Evolutionary conservation across 2,329 filamentous ascomycete genomes (phyloP), one percentile per base, ranked within the genome.

Genomic region (Talaromyces sp.): DNA sequence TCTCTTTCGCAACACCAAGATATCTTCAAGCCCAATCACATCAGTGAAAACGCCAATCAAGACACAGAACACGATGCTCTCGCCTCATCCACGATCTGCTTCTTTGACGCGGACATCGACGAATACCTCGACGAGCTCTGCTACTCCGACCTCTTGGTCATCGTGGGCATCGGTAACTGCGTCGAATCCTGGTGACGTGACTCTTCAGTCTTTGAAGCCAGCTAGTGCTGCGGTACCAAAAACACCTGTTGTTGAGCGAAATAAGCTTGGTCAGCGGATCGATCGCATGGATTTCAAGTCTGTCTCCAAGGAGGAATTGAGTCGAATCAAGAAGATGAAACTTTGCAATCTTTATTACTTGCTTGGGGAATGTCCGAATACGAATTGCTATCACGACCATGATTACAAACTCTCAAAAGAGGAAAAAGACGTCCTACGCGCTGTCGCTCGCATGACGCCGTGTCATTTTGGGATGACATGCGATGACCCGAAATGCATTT

Each of bases 321-420:
- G 81, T 63, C 79, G 81, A 19, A 72, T 86, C 63, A 85, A 85
- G 71, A 82, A 81, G 69, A 69, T 85, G 61, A 86, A 86, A 66
- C 70, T 85, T 59, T 86, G 84, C 74, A 86, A 86, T 64, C 79
- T 83, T 58, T 78, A 83, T 66, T 85, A 81, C 65, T 75, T 87
- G 22, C 78, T 83, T 43, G 75, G 77, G 31, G 81, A 82, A 62
- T 86, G 84, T 63, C 79, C 81, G 5, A 82, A 80, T 63, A 75
- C 76, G 43, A 75, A 76, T 17, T 87, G 84, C 65, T 73, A 74
- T 57, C 74, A 76, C 60, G 81, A 81, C 8, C 83, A 86, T 67
- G 71, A 77, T 35, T 79, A 80, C 67, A 78, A 80, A 60, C 74
- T 84, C 36, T 80, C 73, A n/a, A 75, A 75, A 52, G 73, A 74